Base-by-base conservation (phyloP, 2,329 filamentous ascomycete species). In the Paraconiothyrium sp. region DNA sequence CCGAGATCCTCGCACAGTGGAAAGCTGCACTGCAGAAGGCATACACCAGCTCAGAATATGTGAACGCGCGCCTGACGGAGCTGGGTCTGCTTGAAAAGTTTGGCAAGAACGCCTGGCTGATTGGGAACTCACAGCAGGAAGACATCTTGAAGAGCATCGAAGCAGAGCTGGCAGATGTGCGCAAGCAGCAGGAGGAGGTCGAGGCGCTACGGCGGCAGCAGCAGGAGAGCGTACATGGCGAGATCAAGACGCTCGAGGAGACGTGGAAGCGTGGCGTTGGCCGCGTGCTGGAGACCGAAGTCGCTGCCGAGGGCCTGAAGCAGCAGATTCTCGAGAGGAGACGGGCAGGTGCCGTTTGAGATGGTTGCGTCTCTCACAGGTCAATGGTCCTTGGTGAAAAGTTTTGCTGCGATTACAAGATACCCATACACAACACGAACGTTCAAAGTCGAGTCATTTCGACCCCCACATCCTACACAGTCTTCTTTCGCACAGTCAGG, bases 51-150 rank as follows among this genome's bases (percentile, higher is more conserved):
- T 84, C 84, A 44, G 83, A 85, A 4, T 89, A 90, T 74, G 80
- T 91, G 24, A 78, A 82, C 2, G 81, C 80, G 54, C 81, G 88
- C 30, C 78, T 85, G 54, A 83, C 85, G 47, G 88, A 90, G 78
- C 86, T 97, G 20, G 82, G 84, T 1, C 84, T 97, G n/a, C 86
- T 97, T 22, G 92, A 95, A 71, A 85, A 85, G 54, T 90, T 90
- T 78, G 95, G 94, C 68, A 92, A 92, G 80, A 97, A 97, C 78
- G 90, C 92, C 10, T 98, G 95, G 94, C 84, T 99, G 58, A 86
- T 97, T 9, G 88, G 88, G 6, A 99, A 99, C 78, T 88, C 90
- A 70, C 88, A 92, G 68, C 79, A 93, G 22, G 94, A 97, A 80
- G 87, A 88, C 47, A 86, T 92, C 46, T 79, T 96, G 55, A 84